These are phyloP conservation scores for Monilinia laxa DNA, from an alignment of 2,329 filamentous ascomycete genomes.

Conservation along the genomic window DNA sequence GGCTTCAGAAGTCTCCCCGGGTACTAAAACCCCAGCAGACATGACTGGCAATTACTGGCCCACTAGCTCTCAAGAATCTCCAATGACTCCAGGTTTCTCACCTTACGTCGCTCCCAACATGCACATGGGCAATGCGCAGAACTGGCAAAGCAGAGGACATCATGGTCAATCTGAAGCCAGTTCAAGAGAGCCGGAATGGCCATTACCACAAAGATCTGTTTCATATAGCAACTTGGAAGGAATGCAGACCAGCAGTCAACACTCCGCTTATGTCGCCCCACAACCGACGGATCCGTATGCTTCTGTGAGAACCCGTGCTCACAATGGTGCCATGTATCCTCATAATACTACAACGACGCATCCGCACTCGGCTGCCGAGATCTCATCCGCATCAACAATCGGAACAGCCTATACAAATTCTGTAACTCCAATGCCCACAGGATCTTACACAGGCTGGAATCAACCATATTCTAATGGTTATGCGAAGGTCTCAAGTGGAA, in stretches of 20 bases:
- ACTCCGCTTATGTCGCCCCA: constrained; percentile 32
- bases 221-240: constrained; percentile 41
- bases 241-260: constrained; percentile 35
- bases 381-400: constrained; percentile 29
- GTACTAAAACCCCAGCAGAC: constrained; percentile 45
- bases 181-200: constrained; percentile 39
- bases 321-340: constrained; percentile 34
- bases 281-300: constrained; percentile 15
- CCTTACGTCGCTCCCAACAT: constrained; percentile 47
- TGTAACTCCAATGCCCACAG: constrained; percentile 23
- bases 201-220: constrained; percentile 39
- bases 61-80: constrained; percentile 51
- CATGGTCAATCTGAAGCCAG: constrained; percentile 35
- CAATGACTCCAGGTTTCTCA: constrained; percentile 52
- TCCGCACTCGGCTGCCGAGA: constrained; percentile 30
- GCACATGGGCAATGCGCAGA: constrained; percentile 35
- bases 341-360: constrained; percentile 33
- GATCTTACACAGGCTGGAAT: constrained; percentile 36
- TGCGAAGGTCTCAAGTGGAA: constrained; percentile 32
- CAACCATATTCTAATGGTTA: constrained; percentile 33
- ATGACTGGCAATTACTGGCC: constrained; percentile 49
- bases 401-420: constrained; percentile 34
- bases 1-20: constrained; percentile 36
- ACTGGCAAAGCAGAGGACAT: constrained; percentile 36
- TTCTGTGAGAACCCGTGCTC: constrained; percentile 13